A percentile compares a stretch with the other conserved stretches of the same genome.
These are phyloP conservation scores for Fusarium domesticum DNA, from an alignment of 2,329 filamentous ascomycete genomes.

Conservation along the genomic window DNA sequence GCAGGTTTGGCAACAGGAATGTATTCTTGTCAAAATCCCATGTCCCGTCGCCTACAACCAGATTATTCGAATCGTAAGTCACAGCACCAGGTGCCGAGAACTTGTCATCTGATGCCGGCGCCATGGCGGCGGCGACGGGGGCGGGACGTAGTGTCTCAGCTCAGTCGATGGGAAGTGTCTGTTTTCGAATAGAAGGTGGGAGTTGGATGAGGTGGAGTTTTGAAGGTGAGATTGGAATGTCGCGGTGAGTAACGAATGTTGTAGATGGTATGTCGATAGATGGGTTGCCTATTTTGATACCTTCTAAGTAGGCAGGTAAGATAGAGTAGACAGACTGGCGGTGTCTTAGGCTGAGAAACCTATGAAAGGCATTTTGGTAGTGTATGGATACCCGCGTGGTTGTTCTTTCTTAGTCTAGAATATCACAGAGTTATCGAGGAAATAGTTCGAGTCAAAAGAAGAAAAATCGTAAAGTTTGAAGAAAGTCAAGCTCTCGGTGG, in stretches of 20 bases:
- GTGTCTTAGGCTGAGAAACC: background rate
- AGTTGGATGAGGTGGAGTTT: background rate
- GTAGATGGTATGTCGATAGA: background rate
- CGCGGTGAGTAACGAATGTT: background rate
- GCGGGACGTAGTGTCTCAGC: slow-evolving; percentile 24
- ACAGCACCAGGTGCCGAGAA: slow-evolving; percentile 69
- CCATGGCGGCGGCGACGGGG: slow-evolving; percentile 53
- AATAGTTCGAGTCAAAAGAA: background rate
- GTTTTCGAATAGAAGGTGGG: background rate
- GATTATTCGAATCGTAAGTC: slow-evolving; percentile 69
- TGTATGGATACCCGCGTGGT: too few species aligned
- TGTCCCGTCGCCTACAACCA: slow-evolving; percentile 77
- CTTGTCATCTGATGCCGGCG: slow-evolving; percentile 54
- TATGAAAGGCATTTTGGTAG: background rate
- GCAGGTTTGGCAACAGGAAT: slow-evolving; percentile 74
- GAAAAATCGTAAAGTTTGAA: background rate
- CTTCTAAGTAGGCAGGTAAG: too few species aligned
- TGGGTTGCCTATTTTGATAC: background rate
- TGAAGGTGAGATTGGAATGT: background rate
- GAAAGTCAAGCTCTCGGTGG: background rate
- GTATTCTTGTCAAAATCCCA: slow-evolving; percentile 77
- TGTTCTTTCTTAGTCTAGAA: too few species aligned
- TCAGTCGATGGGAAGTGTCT: slow-evolving; percentile 5
- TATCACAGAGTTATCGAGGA: background rate
- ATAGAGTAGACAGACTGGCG: background rate